Evolutionary conservation across 208 protist genomes (phyloP).

Genomic region (Trypanosoma rangeli): DNA sequence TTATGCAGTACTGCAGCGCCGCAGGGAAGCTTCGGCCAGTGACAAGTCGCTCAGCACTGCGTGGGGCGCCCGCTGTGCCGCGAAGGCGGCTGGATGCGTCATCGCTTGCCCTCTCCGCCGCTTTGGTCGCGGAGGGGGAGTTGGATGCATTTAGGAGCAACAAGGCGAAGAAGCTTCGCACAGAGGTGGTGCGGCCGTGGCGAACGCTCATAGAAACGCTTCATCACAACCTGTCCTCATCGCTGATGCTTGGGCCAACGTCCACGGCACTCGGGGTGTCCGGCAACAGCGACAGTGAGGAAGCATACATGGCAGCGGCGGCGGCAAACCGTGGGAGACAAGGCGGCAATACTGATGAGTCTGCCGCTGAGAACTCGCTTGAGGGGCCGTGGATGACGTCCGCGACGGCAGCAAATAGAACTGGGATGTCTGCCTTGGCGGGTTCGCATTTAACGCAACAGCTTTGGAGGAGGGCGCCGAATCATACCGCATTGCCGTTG

Average conservation of each 20-base stretch:
- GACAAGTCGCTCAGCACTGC: background rate
- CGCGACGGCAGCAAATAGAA: background rate
- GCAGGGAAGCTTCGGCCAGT: conserved; percentile 10
- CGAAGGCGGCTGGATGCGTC: conserved; percentile 10
- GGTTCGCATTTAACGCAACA: background rate
- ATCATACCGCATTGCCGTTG: conserved; percentile 47
- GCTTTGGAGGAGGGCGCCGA: conserved; percentile 13
- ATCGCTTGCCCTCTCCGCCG: background rate
- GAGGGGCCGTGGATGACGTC: background rate
- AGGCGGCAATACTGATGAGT: background rate
- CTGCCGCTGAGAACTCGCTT: background rate
- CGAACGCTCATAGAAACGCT: conserved; percentile 45
- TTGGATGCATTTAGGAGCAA: conserved; percentile 18
- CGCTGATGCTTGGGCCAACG: background rate
- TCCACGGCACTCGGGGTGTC: background rate
- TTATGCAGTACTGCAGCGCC: conserved; percentile 40
- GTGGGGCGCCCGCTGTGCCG: background rate
- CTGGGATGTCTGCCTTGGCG: background rate
- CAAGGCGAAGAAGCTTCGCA: conserved; percentile 39
- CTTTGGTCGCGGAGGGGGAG: conserved; percentile 17
- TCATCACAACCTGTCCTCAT: conserved; percentile 37
- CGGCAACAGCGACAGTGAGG: background rate
- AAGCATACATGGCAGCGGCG: background rate
- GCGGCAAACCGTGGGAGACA: background rate
- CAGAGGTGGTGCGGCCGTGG: conserved; percentile 58